phyloP scores from a whole-genome alignment of 2,329 filamentous ascomycete species.

The Phialophora expanda region DNA sequence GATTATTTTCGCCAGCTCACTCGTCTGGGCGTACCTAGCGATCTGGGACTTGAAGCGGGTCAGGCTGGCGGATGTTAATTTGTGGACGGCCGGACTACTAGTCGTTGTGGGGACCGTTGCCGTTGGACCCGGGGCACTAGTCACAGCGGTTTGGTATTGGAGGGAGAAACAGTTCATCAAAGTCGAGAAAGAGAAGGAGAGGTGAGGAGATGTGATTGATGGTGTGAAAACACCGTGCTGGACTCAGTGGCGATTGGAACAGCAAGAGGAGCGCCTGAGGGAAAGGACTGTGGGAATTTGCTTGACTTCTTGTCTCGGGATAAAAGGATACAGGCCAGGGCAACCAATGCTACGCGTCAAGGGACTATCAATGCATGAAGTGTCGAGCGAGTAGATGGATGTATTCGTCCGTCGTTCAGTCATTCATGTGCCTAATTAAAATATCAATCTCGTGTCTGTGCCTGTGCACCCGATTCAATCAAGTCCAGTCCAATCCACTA shows the following conservation, averaged over 20 bases:
- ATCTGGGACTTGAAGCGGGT: slow-evolving; percentile 39
- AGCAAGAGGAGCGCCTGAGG: background rate
- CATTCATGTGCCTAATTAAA: background rate
- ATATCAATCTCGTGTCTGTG: background rate
- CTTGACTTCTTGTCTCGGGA: background rate
- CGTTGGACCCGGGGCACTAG: slow-evolving; percentile 38
- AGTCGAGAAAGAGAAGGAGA: slow-evolving; percentile 1
- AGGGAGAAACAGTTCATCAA: slow-evolving; percentile 29
- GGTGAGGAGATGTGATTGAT: background rate
- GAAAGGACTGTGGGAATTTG: background rate
- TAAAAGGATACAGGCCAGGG: background rate
- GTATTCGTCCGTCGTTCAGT: background rate
- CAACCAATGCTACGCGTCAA: background rate
- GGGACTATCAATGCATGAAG: background rate
- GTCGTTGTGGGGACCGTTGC: slow-evolving; percentile 28
- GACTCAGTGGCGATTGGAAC: background rate
- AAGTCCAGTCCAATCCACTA: background rate
- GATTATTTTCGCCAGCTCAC: slow-evolving; percentile 33
- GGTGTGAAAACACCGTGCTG: background rate
- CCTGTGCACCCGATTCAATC: too few species aligned
- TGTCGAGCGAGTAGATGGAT: background rate
- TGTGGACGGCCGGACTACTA: slow-evolving; percentile 3
- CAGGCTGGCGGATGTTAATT: slow-evolving; percentile 31
- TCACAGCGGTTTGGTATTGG: slow-evolving; percentile 39
- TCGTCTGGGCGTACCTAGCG: slow-evolving; percentile 37